A percentile compares a stretch with the other conserved stretches of the same genome.
Evolutionary conservation across 2,329 filamentous ascomycete species (phyloP).

Genomic region (Penicillium sp.): DNA sequence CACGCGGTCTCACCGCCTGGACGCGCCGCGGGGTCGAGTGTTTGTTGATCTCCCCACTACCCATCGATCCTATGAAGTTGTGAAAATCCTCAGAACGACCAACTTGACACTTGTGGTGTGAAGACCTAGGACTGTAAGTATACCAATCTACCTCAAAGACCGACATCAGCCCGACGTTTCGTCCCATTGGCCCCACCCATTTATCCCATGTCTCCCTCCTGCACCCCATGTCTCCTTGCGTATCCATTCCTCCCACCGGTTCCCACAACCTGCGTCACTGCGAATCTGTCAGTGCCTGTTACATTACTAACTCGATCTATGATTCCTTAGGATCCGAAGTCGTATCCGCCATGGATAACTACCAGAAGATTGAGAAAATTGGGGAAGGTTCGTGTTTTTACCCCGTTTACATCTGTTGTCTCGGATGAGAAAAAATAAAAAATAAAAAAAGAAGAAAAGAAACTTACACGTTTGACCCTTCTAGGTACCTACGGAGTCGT

Average conservation of each 20-base stretch:
- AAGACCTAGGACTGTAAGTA: constrained; percentile 13
- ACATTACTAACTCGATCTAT: constrained; percentile 9
- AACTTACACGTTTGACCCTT: constrained; percentile 20
- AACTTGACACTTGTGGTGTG: constrained; percentile 7
- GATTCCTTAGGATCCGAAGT: constrained; percentile 4
- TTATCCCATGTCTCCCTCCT: constrained; percentile 11
- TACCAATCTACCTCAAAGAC: constrained; percentile 8
- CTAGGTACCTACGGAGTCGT: constrained; percentile 92
- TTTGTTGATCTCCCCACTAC: constrained; percentile 42
- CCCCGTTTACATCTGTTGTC: constrained; percentile 4
- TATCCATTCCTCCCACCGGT: constrained; percentile 1
- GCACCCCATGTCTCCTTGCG: too few relatives aligned
- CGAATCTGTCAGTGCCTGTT: neutral
- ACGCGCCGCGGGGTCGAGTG: constrained; percentile 38
- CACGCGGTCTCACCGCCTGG: too few relatives aligned
- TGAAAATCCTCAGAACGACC: constrained; percentile 13
- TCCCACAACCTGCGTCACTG: constrained; percentile 13
- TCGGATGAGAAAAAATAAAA: too few relatives aligned
- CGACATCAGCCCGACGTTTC: constrained; percentile 3
- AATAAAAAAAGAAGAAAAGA: neutral
- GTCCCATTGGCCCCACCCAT: constrained; percentile 1
- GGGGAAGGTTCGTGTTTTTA: constrained; percentile 73
- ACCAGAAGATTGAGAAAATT: constrained; percentile 95
- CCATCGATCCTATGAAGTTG: too few relatives aligned
- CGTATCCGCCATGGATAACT: constrained; percentile 76